Evolutionary conservation across 163 green algal species (phyloP), one percentile per base, ranked within the genome.

Genomic region (Botryococcus braunii): DNA sequence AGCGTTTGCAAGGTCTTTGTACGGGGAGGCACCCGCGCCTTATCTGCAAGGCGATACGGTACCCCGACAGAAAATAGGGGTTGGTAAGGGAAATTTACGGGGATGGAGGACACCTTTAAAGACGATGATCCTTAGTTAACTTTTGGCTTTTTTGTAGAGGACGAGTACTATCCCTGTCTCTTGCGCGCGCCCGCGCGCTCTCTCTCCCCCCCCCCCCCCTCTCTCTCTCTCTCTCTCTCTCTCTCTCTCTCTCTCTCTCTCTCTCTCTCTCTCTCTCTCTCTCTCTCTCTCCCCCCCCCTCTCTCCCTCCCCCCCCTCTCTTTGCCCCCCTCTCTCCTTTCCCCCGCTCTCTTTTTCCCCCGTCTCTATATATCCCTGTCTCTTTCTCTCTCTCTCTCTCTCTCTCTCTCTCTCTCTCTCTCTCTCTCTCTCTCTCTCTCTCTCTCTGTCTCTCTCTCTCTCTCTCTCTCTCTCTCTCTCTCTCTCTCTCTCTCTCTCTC

Each of bases 121-220:
- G n/a, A n/a, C n/a, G n/a, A n/a, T n/a, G n/a, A n/a, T n/a, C n/a
- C n/a, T n/a, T n/a, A n/a, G n/a, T n/a, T n/a, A n/a, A n/a, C n/a
- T n/a, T n/a, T n/a, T n/a, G n/a, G n/a, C n/a, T n/a, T n/a, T n/a
- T n/a, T n/a, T n/a, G n/a, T n/a, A n/a, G n/a, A n/a, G n/a, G n/a
- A n/a, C n/a, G n/a, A n/a, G n/a, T n/a, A n/a, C n/a, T n/a, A n/a
- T n/a, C n/a, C n/a, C n/a, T n/a, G n/a, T n/a, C n/a, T n/a, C n/a
- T n/a, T n/a, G n/a, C n/a, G n/a, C n/a, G n/a, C n/a, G n/a, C n/a
- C n/a, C n/a, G n/a, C n/a, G n/a, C n/a, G n/a, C n/a, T n/a, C n/a
- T n/a, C n/a, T n/a, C n/a, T n/a, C n/a, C n/a, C n/a, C 46, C 52
- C 52, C 52, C 52, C 52, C 52, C 52, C 52, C 52, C 52, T 27